Evolutionary conservation across 1,284 basidiomycete genomes (phyloP), one percentile per base, ranked within the genome.

Genomic region (Fomitopsis palustris): DNA sequence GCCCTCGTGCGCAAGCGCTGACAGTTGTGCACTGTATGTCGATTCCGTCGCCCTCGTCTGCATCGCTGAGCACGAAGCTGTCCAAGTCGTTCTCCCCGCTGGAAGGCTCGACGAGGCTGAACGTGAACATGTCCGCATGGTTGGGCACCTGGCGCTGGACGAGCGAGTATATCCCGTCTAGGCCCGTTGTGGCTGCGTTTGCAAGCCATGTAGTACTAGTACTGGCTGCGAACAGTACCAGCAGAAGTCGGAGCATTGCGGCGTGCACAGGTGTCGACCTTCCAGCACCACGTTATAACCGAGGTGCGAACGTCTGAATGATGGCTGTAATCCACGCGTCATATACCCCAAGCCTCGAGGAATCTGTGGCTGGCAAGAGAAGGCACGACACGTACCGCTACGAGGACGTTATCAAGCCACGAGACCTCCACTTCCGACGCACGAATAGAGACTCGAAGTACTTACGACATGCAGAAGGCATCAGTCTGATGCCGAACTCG

Each of bases 11-110:
- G 53, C 71, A 72, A 1, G 69, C 70, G 55, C 64, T 70, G 25
- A 68, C 62, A 8, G 70, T 70, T 1, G 70, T 70, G 52, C 71
- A 72, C 31, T 66, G 45, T 17, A 72, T 59, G n/a, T 66, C 66
- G 51, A 72, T 64, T 12, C 58, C 58, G 2, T 4, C 43, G 3
- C 52, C 27, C 6, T 61, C 59, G 10, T 35, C n/a, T n/a, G 62
- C 64, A 49, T 72, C 69, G 41, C 62, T 64, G 51, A 72, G 59
- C n/a, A 62, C 54, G 60, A 70, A 72, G 21, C 65, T 55, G 54
- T 72, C n/a, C n/a, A n/a, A n/a, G n/a, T n/a, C 71, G 0, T 63
- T 54, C 9, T 64, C 60, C 8, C 67, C 70, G n/a, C n/a, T n/a
- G n/a, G n/a, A n/a, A n/a, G n/a, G n/a, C 16, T 65, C 51, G 3